These are phyloP conservation scores for Passiflora organensis DNA, from an alignment of 345 rosid genomes.

Conservation along the genomic window DNA sequence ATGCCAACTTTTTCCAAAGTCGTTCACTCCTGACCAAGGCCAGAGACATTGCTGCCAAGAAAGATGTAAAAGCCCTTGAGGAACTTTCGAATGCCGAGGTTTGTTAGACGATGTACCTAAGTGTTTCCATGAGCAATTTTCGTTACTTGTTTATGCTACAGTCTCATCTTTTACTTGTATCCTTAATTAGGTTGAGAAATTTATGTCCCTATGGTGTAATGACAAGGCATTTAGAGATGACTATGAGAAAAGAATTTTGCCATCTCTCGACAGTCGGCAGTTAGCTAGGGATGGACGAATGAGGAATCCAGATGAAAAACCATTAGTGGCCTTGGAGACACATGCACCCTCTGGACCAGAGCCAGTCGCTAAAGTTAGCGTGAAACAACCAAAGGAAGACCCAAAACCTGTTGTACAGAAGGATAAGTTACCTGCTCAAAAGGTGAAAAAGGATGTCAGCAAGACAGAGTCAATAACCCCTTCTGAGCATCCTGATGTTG, in stretches of 20 bases:
- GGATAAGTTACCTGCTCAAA: slow-evolving; percentile 31
- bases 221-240: slow-evolving; percentile 76
- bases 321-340: slow-evolving; percentile 40
- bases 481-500: slow-evolving; percentile 29
- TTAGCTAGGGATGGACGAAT: slow-evolving; percentile 67
- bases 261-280: slow-evolving; percentile 54
- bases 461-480: slow-evolving; percentile 30
- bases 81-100: slow-evolving; percentile 51
- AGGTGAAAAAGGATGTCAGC: slow-evolving; percentile 39
- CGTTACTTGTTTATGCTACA: slow-evolving; percentile 1
- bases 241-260: slow-evolving; percentile 59
- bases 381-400: slow-evolving; percentile 60
- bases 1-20: slow-evolving; percentile 37
- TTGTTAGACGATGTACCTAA: slow-evolving; percentile 14
- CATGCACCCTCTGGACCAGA: slow-evolving; percentile 30
- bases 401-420: slow-evolving; percentile 39
- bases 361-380: slow-evolving; percentile 39
- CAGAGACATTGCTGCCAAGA: slow-evolving; percentile 55
- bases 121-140: background rate
- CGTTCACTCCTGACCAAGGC: slow-evolving; percentile 51
- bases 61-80: slow-evolving; percentile 51
- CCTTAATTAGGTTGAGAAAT: slow-evolving; percentile 59
- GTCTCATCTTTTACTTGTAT: slow-evolving; percentile 17
- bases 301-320: slow-evolving; percentile 57
- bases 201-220: slow-evolving; percentile 64